phyloP scores from a whole-genome alignment of 495 filamentous ascomycete genomes.

The Aspergillus wentii region DNA sequence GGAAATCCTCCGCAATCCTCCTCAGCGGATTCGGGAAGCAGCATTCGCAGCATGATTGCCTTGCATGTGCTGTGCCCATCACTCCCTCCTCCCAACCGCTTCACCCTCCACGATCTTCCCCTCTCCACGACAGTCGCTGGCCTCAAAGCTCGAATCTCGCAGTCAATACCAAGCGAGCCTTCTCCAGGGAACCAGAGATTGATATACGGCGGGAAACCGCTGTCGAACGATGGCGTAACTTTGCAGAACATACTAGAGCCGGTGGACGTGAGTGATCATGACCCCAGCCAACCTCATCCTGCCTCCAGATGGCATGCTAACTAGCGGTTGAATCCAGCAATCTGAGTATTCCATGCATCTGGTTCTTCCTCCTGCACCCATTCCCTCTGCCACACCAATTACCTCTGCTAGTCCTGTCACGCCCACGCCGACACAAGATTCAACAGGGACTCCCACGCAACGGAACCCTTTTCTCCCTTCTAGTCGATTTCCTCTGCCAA shows the following conservation, averaged over 20 bases:
- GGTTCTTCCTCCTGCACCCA: slow-evolving; percentile 45
- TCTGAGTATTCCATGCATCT: slow-evolving; percentile 51
- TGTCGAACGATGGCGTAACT: slow-evolving; percentile 47
- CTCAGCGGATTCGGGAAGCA: slow-evolving; percentile 1
- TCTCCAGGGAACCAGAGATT: slow-evolving; percentile 51
- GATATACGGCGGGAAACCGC: slow-evolving; percentile 60
- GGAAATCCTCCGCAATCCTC: background rate
- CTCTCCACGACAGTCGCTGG: slow-evolving; percentile 52
- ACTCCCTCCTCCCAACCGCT: slow-evolving; percentile 45
- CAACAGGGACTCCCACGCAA: background rate
- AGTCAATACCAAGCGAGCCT: slow-evolving; percentile 49
- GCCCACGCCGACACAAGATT: background rate
- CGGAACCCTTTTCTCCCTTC: slow-evolving; percentile 5
- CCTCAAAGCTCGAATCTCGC: slow-evolving; percentile 56
- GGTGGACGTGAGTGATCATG: slow-evolving; percentile 45
- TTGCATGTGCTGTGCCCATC: slow-evolving; percentile 65
- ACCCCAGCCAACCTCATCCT: no score
- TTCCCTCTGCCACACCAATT: slow-evolving; percentile 4
- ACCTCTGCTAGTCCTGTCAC: slow-evolving; percentile 3
- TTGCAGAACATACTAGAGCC: slow-evolving; percentile 55
- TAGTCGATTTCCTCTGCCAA: slow-evolving; percentile 7
- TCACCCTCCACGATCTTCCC: slow-evolving; percentile 50
- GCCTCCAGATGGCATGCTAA: slow-evolving; percentile 11
- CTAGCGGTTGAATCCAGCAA: slow-evolving; percentile 35
- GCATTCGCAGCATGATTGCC: slow-evolving; percentile 32